These are phyloP conservation scores for Pseudisothecium myosuroides DNA, from an alignment of 225 moss, liverwort and hornwort species.

Conservation along the genomic window DNA sequence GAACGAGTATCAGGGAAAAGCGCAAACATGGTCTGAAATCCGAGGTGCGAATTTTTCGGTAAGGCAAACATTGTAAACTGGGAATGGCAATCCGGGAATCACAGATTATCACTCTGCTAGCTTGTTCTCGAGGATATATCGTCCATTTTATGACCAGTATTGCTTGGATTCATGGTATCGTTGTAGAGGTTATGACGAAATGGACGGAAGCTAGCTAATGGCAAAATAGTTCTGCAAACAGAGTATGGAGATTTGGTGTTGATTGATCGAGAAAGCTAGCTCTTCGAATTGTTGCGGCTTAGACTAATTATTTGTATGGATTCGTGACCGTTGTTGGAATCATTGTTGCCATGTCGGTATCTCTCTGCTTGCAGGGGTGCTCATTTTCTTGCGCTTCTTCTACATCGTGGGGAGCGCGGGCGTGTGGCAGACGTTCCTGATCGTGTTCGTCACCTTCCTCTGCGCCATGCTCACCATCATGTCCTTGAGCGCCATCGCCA, in stretches of 20 bases:
- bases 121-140: neutral
- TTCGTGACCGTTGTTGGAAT: neutral
- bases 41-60: neutral
- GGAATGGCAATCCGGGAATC: neutral
- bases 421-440: slow-evolving; percentile 78
- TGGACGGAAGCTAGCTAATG: neutral
- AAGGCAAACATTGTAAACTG: neutral
- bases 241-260: too few relatives aligned
- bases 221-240: neutral
- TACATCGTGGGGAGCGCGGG: slow-evolving; percentile 94
- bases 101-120: neutral
- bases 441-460: slow-evolving; percentile 67
- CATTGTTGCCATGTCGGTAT: neutral
- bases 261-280: neutral
- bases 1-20: neutral
- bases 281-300: neutral
- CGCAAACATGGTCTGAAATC: neutral
- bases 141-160: neutral
- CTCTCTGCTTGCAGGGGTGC: slow-evolving; percentile 43
- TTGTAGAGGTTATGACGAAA: neutral
- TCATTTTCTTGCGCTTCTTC: slow-evolving; percentile 88
- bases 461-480: slow-evolving; percentile 78
- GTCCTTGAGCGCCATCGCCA: slow-evolving; percentile 87
- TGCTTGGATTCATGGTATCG: neutral
- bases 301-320: neutral